A percentile compares a stretch with the other conserved stretches of the same genome.
These are phyloP conservation scores for Fusarium keratoplasticum DNA, from an alignment of 2,329 filamentous ascomycete species.

Conservation along the genomic window DNA sequence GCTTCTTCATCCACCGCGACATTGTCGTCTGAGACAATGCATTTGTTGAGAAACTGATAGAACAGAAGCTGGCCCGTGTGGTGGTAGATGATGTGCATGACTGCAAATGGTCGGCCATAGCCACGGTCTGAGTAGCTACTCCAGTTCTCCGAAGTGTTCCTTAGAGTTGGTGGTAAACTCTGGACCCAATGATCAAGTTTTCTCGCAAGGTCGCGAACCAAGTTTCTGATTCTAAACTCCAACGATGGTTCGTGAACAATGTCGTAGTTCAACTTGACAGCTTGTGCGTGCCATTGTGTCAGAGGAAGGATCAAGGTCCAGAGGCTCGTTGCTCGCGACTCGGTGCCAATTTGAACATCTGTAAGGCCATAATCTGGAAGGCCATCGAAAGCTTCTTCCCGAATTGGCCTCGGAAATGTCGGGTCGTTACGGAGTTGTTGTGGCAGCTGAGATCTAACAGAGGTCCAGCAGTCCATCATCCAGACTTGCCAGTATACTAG, in stretches of 20 bases:
- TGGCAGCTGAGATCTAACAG: background rate
- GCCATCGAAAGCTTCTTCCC: background rate
- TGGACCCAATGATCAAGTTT: background rate
- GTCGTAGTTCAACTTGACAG: background rate
- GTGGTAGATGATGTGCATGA: background rate
- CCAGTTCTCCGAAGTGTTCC: background rate
- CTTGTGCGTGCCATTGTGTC: background rate
- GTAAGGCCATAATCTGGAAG: background rate
- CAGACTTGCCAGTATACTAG: background rate
- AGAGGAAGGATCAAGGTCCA: background rate
- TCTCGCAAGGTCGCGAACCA: background rate
- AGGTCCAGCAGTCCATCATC: background rate
- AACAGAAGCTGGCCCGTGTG: background rate
- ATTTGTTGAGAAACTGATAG: background rate
- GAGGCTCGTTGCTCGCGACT: background rate
- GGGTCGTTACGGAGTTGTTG: background rate
- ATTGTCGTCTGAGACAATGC: background rate
- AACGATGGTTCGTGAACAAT: background rate
- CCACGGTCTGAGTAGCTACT: background rate
- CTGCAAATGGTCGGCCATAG: background rate
- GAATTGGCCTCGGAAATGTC: background rate
- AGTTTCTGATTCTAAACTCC: background rate
- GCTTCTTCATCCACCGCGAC: background rate
- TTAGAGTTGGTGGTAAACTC: background rate
- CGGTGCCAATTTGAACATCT: background rate